A percentile compares a stretch with the other conserved stretches of the same genome.
phyloP scores from a whole-genome alignment of 179 eudicot species.

The Nepenthes alata region DNA sequence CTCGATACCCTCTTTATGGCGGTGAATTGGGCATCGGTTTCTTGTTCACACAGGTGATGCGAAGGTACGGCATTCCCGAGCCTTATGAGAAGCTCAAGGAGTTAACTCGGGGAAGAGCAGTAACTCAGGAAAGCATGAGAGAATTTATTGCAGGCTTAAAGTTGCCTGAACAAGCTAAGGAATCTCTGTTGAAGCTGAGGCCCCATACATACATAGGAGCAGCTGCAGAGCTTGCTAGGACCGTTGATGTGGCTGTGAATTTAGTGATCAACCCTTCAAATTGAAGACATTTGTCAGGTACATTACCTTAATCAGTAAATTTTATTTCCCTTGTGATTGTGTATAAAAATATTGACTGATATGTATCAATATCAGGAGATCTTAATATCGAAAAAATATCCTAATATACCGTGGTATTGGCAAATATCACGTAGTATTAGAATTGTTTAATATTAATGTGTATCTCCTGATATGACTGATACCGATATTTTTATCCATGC shows the following conservation, averaged over 20 bases:
- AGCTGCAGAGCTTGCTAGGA: slow-evolving; percentile 53
- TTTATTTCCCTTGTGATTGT: too few relatives aligned
- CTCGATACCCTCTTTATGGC: neutral
- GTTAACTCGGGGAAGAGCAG: slow-evolving; percentile 78
- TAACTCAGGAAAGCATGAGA: slow-evolving; percentile 58
- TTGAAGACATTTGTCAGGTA: too few relatives aligned
- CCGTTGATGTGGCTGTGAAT: slow-evolving; percentile 21
- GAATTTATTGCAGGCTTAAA: slow-evolving; percentile 66
- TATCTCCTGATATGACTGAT: too few relatives aligned
- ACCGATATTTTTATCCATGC: too few relatives aligned
- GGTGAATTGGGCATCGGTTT: neutral
- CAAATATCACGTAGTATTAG: too few relatives aligned
- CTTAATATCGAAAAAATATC: too few relatives aligned
- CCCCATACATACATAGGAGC: slow-evolving; percentile 73
- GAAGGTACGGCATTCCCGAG: slow-evolving; percentile 86
- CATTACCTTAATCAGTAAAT: too few relatives aligned
- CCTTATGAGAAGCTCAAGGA: slow-evolving; percentile 93
- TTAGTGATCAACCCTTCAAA: neutral
- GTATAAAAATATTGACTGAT: too few relatives aligned
- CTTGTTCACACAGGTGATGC: slow-evolving; percentile 53
- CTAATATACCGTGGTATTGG: too few relatives aligned
- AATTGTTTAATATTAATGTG: too few relatives aligned
- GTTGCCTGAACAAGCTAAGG: slow-evolving; percentile 58
- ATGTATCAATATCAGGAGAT: too few relatives aligned
- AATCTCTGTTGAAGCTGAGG: slow-evolving; percentile 53